A percentile compares a stretch with the other conserved stretches of the same genome.
These are phyloP conservation scores for Penicillium cataractarum DNA, from an alignment of 495 filamentous ascomycete genomes.

Conservation along the genomic window DNA sequence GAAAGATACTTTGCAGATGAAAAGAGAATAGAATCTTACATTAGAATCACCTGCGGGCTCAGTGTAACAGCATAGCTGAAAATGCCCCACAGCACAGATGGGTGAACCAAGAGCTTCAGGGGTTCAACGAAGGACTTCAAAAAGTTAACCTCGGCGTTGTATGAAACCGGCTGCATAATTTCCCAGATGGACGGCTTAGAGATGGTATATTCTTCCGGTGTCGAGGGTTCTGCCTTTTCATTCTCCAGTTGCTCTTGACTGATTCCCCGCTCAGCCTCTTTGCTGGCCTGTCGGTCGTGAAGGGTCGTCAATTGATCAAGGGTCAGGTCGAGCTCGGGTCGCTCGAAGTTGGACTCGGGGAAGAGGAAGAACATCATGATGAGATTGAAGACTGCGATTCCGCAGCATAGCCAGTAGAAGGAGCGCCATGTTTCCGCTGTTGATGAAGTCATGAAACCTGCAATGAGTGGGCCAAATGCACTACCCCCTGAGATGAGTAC, in stretches of 20 bases:
- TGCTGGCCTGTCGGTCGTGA: not conserved
- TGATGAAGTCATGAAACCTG: constrained; percentile 7
- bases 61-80: not conserved
- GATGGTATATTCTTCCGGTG: not conserved
- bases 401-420: constrained; percentile 4
- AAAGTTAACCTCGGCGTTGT: not conserved
- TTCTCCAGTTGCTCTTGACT: not conserved
- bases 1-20: not conserved
- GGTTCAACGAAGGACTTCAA: constrained; percentile 3
- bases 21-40: not conserved
- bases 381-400: not conserved
- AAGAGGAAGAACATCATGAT: not conserved
- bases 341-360: constrained; percentile 8
- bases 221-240: not conserved
- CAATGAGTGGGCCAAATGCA: constrained; percentile 10
- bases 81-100: constrained; percentile 9
- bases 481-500: constrained; percentile 7
- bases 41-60: constrained; percentile 11
- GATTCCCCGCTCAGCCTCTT: not conserved
- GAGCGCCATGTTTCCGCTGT: constrained; percentile 4
- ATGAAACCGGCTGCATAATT: not conserved
- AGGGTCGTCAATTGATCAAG: not conserved
- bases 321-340: not conserved
- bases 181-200: not conserved
- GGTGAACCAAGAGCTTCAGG: constrained; percentile 4